phyloP scores from a whole-genome alignment of 2,329 filamentous ascomycete genomes.

The Colletotrichum higginsianum region DNA sequence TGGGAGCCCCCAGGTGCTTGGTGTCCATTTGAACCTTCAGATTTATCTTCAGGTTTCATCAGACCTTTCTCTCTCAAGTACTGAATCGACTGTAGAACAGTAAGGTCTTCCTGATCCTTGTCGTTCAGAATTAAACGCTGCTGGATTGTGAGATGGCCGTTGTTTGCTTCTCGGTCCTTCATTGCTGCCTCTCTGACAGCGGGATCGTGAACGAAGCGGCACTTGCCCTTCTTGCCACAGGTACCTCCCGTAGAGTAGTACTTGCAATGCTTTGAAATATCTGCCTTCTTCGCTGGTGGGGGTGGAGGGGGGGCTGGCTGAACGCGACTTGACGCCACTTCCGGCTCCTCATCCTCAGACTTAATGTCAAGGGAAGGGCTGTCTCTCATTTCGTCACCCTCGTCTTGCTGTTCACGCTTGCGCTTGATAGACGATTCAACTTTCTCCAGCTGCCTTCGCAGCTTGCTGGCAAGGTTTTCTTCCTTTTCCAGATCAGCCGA shows the following conservation, averaged over 20 bases:
- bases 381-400: conserved; percentile 76
- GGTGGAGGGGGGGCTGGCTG: conserved; percentile 54
- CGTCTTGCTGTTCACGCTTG: conserved; percentile 77
- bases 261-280: conserved; percentile 77
- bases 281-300: conserved; percentile 69
- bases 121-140: conserved; percentile 77
- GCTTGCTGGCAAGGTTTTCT: conserved; percentile 73
- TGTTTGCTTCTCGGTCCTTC: conserved; percentile 75
- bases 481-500: conserved; percentile 64
- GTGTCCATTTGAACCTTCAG: conserved; percentile 44
- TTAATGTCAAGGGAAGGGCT: conserved; percentile 62
- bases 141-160: conserved; percentile 76
- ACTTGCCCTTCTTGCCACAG: conserved; percentile 82
- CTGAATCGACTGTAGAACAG: conserved; percentile 76
- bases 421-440: conserved; percentile 80
- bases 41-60: conserved; percentile 55
- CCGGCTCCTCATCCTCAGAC: conserved; percentile 73
- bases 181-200: conserved; percentile 75
- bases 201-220: conserved; percentile 79
- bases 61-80: conserved; percentile 74
- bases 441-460: conserved; percentile 76
- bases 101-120: conserved; percentile 77
- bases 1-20: conserved; percentile 8
- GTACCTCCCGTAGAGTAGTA: conserved; percentile 79
- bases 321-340: conserved; percentile 67